A percentile compares a stretch with the other conserved stretches of the same genome.
Conservation (phyloP, 208 protist genomes). For the Trypanosomatidae sp. region DNA sequence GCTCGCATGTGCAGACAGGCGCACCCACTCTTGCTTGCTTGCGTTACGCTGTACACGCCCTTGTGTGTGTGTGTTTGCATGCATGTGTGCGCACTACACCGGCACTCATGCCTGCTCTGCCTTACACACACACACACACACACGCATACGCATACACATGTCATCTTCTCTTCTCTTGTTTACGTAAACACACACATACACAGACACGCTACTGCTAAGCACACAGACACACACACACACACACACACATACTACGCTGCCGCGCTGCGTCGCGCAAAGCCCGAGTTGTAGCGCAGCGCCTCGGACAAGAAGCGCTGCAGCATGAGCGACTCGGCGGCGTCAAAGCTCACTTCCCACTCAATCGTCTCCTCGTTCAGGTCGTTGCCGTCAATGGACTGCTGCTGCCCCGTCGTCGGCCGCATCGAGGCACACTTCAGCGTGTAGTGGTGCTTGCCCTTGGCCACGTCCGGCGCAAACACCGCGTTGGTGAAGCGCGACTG, state of each 20-base stretch:
- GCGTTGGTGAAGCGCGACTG: conserved; percentile 76
- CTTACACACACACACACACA: too few species aligned
- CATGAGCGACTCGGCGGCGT: conserved; percentile 73
- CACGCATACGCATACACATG: too few species aligned
- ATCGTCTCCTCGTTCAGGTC: conserved; percentile 44
- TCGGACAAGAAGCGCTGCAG: conserved; percentile 75
- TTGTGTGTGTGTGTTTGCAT: too few species aligned
- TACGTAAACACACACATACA: neutral
- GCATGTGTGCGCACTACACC: too few species aligned
- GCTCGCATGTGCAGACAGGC: too few species aligned
- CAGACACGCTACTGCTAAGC: neutral
- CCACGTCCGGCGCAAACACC: conserved; percentile 30
- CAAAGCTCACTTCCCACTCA: conserved; percentile 54
- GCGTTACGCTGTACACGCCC: too few species aligned
- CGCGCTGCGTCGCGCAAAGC: conserved; percentile 14
- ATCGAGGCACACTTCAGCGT: conserved; percentile 45
- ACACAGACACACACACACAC: neutral
- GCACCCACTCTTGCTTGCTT: too few species aligned
- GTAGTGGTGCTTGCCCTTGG: conserved; percentile 29
- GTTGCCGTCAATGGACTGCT: conserved; percentile 16
- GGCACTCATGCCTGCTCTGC: too few species aligned
- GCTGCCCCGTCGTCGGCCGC: conserved; percentile 29
- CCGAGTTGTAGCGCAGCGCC: conserved; percentile 70
- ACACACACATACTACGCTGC: neutral
- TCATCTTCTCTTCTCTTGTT: neutral